These are phyloP conservation scores for Casuarina cunninghamiana DNA, from an alignment of 306 rosid species.

Conservation along the genomic window DNA sequence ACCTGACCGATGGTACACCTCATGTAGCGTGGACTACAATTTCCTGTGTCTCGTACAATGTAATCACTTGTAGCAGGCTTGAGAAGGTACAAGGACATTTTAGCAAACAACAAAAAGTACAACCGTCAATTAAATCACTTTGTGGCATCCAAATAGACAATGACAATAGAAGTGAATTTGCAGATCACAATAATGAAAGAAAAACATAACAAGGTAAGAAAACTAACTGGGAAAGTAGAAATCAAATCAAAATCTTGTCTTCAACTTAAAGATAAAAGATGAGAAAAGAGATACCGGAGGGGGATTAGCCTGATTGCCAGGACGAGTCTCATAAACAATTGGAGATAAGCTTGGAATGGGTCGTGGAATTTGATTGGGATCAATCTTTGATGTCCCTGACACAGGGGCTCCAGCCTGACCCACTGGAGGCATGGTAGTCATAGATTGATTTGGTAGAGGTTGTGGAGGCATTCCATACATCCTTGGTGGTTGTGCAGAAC, in stretches of 20 bases:
- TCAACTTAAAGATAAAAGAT: constrained; percentile 10
- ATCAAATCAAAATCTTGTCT: constrained; percentile 2
- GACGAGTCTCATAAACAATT: constrained; percentile 84
- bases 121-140: constrained; percentile 24
- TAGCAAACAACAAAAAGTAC: constrained; percentile 19
- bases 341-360: constrained; percentile 83
- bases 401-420: constrained; percentile 91
- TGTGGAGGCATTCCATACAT: constrained; percentile 92
- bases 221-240: constrained; percentile 1
- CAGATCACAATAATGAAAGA: constrained; percentile 12
- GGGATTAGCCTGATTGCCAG: constrained; percentile 82
- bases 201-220: constrained; percentile 3
- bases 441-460: constrained; percentile 83
- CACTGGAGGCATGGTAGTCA: constrained; percentile 74
- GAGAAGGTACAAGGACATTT: constrained; percentile 23
- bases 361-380: constrained; percentile 97
- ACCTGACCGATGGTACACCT: constrained; percentile 99
- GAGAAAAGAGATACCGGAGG: constrained; percentile 69
- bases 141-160: constrained; percentile 13
- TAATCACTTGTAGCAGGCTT: constrained; percentile 97
- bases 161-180: constrained; percentile 15
- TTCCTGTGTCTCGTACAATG: constrained; percentile 84
- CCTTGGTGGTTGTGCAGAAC: constrained; percentile 67
- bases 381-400: constrained; percentile 86
- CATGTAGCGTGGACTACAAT: constrained; percentile 99